Conservation (phyloP, 352 stramenopile genomes). For the Globisporangium emineosum region DNA sequence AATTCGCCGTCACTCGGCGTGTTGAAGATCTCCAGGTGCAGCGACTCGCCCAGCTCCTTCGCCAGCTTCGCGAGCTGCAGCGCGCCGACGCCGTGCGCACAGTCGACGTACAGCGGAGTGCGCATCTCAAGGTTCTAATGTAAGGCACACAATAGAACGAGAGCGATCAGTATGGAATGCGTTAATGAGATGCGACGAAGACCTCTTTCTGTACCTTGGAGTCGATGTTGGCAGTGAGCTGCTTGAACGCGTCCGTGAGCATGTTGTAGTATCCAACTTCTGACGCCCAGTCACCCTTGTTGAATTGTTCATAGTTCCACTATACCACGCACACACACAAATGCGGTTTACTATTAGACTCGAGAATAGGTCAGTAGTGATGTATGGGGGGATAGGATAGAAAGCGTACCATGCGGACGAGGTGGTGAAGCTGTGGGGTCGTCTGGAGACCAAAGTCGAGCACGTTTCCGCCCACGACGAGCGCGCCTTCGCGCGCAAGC, state of each 20-base stretch:
- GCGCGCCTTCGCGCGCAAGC: conserved; percentile 85
- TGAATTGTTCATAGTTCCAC: conserved; percentile 89
- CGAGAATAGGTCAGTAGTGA: not conserved
- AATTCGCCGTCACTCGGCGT: conserved; percentile 84
- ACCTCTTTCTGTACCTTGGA: conserved; percentile 43
- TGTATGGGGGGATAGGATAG: not conserved
- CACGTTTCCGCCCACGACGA: conserved; percentile 87
- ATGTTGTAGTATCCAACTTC: conserved; percentile 96
- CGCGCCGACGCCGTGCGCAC: conserved; percentile 91
- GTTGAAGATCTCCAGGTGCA: conserved; percentile 83
- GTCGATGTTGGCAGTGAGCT: conserved; percentile 78
- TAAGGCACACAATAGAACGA: not conserved
- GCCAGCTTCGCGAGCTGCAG: conserved; percentile 69
- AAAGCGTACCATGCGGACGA: conserved; percentile 87
- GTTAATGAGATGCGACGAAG: no score
- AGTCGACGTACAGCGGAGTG: conserved; percentile 89
- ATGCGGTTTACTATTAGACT: not conserved
- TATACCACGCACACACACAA: conserved; percentile 17
- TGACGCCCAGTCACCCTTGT: conserved; percentile 84
- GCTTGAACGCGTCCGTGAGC: conserved; percentile 91
- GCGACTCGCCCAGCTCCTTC: conserved; percentile 75
- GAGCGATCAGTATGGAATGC: not conserved
- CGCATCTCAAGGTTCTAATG: conserved; percentile 70
- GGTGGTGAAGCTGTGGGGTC: conserved; percentile 97
- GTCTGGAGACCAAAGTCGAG: conserved; percentile 96